Base-by-base conservation (phyloP, 306 rosid genomes). In the Quercus gilva region DNA sequence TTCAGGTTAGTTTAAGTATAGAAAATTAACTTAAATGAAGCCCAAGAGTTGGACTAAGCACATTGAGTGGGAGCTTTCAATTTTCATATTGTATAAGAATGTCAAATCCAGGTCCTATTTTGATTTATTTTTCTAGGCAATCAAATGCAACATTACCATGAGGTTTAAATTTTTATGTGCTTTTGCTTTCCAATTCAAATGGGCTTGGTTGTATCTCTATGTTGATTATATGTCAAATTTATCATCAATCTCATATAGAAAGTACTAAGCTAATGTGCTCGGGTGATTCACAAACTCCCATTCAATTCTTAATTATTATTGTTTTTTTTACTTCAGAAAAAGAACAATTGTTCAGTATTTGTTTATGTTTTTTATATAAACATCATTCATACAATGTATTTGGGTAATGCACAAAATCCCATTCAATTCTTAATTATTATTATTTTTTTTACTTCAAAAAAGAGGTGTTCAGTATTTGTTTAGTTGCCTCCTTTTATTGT, bases 81-180 rank as follows among this genome's bases (percentile, higher is more conserved):
- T 20, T 52, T 68, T 53, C 43, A 61, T 18, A 8, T 17, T 76
- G 19, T 23, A 35, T 69, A n/a, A 58, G 4, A 73, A 77, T 23
- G 52, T 37, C 28, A 5, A 64, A 55, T 76, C 67, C 43, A 59
- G 23, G 60, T 69, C 76, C 69, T 64, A 52, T 73, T 70, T 71
- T 72, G 70, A 25, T 76, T 73, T 45, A 76, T 68, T 75, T 85
- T 74, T 83, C 74, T 80, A 67, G 18, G 79, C 78, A 28, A 43
- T 76, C 82, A 29, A 9, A 80, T 53, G 28, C 55, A 60, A 21
- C 31, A 76, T 29, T 31, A 52, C 11, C 7, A 25, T 73, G 60
- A 37, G 69, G 60, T 69, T 69, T 63, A 35, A 33, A 33, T 35
- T 68, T 29, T 18, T 68, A 19, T 19, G 45, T n/a, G 41, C 33